Base-by-base conservation (phyloP, 805 yeast species). In the Wickerhamomyces chaumierensis region DNA sequence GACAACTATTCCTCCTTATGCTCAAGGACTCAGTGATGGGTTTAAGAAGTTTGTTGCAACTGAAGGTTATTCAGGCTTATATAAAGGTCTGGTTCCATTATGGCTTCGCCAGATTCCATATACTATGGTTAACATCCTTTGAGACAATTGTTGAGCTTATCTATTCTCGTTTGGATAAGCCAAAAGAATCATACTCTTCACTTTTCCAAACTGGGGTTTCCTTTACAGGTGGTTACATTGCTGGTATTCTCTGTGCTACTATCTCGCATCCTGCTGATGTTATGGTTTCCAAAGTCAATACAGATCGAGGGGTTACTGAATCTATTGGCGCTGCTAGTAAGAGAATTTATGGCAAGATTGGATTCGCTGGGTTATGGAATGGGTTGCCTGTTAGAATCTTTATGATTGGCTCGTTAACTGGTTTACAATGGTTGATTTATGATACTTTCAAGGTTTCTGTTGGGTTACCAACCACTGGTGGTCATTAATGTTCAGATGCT, bases 241-340 rank as follows among this genome's bases (percentile, higher is more conserved):
- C 97, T 11, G 98, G 97, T 78, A 79, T 92, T 40, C 75, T 88
- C 66, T 90, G 96, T 69, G 97, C 98, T 7, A 66, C 82, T 38
- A 92, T 88, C 15, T 88, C 96, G 20, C 96, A 92, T 61, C 98
- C 98, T 17, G 97, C 97, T n/a, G 98, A 90, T 62, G 96, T 90
- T 27, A 80, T 92, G 95, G 97, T 90, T 19, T 83, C 95, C 36
- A 84, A 87, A 71, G 76, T 92, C 53, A 88, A 85, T 58, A 71
- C 81, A 43, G 87, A 77, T 51, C 76, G 73, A 52, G 62, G 61
- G 56, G 70, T 78, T 27, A 69, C 68, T 36, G 95, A 87, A 64
- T 55, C 81, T 5, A 69, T 73, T 52, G 78, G 79, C 21, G 63
- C 66, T 25, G 92, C 94, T 11, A 68, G 83, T 33, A 51, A 62